A percentile compares a stretch with the other conserved stretches of the same genome.
Evolutionary conservation across 345 rosid species (phyloP).

Genomic region (Salix koriyanagi): DNA sequence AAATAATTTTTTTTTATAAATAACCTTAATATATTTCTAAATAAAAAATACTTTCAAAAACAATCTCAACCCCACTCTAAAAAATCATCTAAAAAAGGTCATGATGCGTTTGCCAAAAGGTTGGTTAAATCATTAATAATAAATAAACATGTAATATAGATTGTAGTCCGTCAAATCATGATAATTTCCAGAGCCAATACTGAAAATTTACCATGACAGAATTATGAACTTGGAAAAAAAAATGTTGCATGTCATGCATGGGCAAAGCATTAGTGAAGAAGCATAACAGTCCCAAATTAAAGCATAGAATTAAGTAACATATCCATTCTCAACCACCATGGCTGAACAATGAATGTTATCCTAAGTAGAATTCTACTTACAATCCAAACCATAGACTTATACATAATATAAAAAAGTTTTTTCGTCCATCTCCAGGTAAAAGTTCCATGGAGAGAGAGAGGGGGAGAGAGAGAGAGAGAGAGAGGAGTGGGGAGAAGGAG

Average conservation of each 20-base stretch:
- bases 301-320: conserved; percentile 30
- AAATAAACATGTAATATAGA: background rate
- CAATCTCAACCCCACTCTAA: accelerated
- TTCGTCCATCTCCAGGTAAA: conserved; percentile 25
- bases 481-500: background rate
- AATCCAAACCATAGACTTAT: conserved; percentile 41
- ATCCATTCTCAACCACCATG: conserved; percentile 35
- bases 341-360: conserved; percentile 29
- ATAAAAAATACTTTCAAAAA: too few species aligned
- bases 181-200: background rate
- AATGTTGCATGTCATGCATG: conserved; percentile 8
- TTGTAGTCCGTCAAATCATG: background rate
- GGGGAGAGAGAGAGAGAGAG: conserved; percentile 5
- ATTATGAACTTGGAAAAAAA: background rate
- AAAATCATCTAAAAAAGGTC: too few species aligned
- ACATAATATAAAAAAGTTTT: conserved; percentile 25
- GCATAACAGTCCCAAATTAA: conserved; percentile 32
- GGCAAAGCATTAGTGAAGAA: conserved; percentile 23
- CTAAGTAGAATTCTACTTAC: conserved; percentile 30
- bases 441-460: conserved; percentile 9
- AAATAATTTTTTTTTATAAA: too few species aligned
- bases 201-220: background rate
- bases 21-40: accelerated
- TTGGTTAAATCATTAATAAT: background rate
- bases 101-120: background rate